phyloP scores from a whole-genome alignment of 1,284 basidiomycete species.

The Fomes fomentarius region DNA sequence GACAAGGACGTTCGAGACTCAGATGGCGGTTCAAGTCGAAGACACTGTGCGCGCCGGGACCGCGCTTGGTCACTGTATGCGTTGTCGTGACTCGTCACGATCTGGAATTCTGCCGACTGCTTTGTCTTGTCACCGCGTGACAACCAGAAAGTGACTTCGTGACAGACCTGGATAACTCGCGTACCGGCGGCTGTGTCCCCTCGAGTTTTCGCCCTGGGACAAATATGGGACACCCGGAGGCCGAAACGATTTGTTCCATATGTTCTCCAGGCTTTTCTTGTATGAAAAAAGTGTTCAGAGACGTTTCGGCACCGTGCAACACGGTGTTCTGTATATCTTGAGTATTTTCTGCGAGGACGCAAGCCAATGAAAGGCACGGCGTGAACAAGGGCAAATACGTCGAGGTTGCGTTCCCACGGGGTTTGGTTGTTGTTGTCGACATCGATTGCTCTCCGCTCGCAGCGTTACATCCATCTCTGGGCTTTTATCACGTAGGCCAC shows the following conservation, averaged over 20 bases:
- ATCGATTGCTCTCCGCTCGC: conserved; percentile 31
- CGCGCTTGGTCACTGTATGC: conserved; percentile 12
- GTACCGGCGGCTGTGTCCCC: conserved; percentile 26
- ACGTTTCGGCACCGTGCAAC: neutral
- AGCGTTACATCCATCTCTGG: conserved; percentile 34
- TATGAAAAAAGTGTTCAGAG: neutral
- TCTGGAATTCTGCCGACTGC: conserved; percentile 8
- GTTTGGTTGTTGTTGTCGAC: conserved; percentile 32
- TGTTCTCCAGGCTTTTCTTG: neutral
- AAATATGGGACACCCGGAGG: conserved; percentile 24
- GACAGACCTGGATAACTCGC: neutral
- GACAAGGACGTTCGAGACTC: conserved; percentile 9
- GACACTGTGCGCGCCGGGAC: conserved; percentile 16
- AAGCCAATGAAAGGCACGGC: conserved; percentile 16
- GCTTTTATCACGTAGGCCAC: conserved; percentile 27
- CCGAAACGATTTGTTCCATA: neutral
- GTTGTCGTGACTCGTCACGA: conserved; percentile 14
- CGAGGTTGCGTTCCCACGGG: conserved; percentile 29
- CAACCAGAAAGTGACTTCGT: conserved; percentile 16
- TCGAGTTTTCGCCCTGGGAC: conserved; percentile 25
- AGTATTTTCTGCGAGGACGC: conserved; percentile 2
- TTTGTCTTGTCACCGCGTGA: neutral
- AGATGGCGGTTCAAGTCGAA: conserved; percentile 25
- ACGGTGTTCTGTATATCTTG: neutral
- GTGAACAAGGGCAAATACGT: conserved; percentile 24